Conservation (phyloP, 306 rosid genomes). For the Prunus dulcis region DNA sequence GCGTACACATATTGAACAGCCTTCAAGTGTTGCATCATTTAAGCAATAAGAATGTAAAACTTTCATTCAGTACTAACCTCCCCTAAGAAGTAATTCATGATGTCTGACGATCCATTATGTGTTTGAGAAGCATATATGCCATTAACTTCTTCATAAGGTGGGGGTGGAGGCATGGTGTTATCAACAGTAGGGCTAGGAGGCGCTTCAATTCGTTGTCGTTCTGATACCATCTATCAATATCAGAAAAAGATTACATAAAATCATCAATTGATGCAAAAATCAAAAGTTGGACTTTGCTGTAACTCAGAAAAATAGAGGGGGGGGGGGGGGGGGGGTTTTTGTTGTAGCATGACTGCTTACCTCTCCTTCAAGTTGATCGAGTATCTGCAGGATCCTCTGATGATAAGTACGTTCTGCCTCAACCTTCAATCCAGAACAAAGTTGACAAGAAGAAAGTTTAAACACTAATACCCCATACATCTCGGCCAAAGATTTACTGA, state of each 20-base stretch:
- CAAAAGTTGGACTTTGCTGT: not conserved
- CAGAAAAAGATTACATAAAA: conserved; percentile 20
- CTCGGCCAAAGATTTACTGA: not conserved
- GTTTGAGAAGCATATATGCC: conserved; percentile 72
- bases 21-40: conserved; percentile 6
- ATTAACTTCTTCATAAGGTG: conserved; percentile 83
- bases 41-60: not conserved
- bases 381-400: conserved; percentile 78
- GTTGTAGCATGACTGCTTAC: conserved; percentile 31
- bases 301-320: not conserved
- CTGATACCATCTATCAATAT: conserved; percentile 71
- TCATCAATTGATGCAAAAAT: conserved; percentile 18
- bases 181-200: conserved; percentile 71
- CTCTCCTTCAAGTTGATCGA: conserved; percentile 96
- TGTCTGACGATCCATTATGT: conserved; percentile 65
- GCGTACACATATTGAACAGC: not conserved
- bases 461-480: conserved; percentile 14
- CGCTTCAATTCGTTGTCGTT: conserved; percentile 88
- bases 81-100: conserved; percentile 83
- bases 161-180: conserved; percentile 74
- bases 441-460: conserved; percentile 8
- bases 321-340: not conserved
- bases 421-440: conserved; percentile 51
- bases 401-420: conserved; percentile 93
- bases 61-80: conserved; percentile 51